Evolutionary conservation across 257 asterid species (phyloP).

Genomic region (Nemophila menziesii): DNA sequence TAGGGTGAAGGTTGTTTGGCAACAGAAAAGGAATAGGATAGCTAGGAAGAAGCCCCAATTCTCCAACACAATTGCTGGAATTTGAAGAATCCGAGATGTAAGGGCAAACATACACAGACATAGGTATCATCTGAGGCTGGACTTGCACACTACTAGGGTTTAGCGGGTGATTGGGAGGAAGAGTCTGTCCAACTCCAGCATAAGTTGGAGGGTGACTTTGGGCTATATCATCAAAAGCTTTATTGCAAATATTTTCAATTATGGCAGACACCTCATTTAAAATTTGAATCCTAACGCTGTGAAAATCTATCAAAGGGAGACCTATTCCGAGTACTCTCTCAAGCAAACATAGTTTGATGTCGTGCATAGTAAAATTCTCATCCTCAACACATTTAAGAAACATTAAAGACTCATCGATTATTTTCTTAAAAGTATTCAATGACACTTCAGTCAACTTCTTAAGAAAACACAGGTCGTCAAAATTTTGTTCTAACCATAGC

Average conservation of each 20-base stretch:
- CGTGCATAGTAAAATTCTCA: slow-evolving; percentile 9
- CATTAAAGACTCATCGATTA: slow-evolving; percentile 27
- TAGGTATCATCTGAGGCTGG: too few relatives aligned
- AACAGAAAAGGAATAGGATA: too few relatives aligned
- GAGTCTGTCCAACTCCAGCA: neutral
- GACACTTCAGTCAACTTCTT: slow-evolving; percentile 25
- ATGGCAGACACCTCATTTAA: slow-evolving; percentile 14
- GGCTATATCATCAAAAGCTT: slow-evolving; percentile 42
- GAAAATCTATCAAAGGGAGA: slow-evolving; percentile 19
- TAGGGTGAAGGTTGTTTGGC: neutral
- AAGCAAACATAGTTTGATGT: slow-evolving; percentile 4
- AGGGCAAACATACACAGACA: neutral
- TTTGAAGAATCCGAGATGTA: neutral
- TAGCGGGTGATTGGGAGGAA: neutral
- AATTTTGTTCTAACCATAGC: slow-evolving; percentile 42
- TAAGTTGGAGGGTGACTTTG: neutral
- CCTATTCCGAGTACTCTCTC: slow-evolving; percentile 16
- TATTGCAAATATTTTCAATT: slow-evolving; percentile 21
- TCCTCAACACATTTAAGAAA: slow-evolving; percentile 33
- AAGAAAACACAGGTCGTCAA: slow-evolving; percentile 15
- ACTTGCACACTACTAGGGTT: neutral
- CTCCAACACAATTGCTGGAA: neutral
- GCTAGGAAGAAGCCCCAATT: too few relatives aligned
- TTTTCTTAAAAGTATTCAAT: slow-evolving; percentile 8
- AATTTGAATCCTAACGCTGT: slow-evolving; percentile 26